These are phyloP conservation scores for Incumbomyces lentus DNA, from an alignment of 2,329 filamentous ascomycete species.

Conservation along the genomic window DNA sequence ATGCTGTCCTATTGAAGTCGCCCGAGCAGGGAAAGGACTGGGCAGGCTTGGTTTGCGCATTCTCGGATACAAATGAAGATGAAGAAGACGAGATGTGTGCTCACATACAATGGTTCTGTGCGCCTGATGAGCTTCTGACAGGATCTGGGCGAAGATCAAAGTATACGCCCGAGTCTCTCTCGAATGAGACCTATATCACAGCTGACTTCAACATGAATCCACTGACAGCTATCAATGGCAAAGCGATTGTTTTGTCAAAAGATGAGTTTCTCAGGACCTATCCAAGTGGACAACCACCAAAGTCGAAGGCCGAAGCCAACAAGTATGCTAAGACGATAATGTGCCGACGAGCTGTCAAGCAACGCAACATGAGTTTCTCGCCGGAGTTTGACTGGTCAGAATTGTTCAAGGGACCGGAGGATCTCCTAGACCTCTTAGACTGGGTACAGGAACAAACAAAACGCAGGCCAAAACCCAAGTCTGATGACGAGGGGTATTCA, in stretches of 20 bases:
- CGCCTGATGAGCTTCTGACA: constrained; percentile 65
- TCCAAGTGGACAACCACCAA: constrained; percentile 64
- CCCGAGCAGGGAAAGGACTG: constrained; percentile 80
- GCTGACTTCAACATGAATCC: constrained; percentile 80
- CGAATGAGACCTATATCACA: constrained; percentile 88
- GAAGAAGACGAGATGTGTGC: constrained; percentile 62
- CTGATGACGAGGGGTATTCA: constrained; percentile 16
- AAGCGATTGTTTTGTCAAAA: constrained; percentile 67
- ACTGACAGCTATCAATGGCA: constrained; percentile 80
- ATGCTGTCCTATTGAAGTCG: constrained; percentile 77
- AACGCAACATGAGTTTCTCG: constrained; percentile 79
- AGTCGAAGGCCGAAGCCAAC: constrained; percentile 46
- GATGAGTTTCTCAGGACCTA: constrained; percentile 57
- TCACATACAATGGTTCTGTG: constrained; percentile 86
- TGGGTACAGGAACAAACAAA: constrained; percentile 64
- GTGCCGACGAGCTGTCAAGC: constrained; percentile 81
- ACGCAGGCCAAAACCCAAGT: constrained; percentile 25
- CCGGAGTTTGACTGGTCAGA: constrained; percentile 90
- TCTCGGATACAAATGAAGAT: constrained; percentile 62
- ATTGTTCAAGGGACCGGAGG: constrained; percentile 56
- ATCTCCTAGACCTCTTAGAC: constrained; percentile 55
- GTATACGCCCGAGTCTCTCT: constrained; percentile 55
- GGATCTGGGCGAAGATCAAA: constrained; percentile 46
- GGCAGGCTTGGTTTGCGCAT: constrained; percentile 81
- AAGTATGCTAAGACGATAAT: constrained; percentile 81